Evolutionary conservation across 1,284 basidiomycete genomes (phyloP).

Genomic region (Leccinum subfulvum): DNA sequence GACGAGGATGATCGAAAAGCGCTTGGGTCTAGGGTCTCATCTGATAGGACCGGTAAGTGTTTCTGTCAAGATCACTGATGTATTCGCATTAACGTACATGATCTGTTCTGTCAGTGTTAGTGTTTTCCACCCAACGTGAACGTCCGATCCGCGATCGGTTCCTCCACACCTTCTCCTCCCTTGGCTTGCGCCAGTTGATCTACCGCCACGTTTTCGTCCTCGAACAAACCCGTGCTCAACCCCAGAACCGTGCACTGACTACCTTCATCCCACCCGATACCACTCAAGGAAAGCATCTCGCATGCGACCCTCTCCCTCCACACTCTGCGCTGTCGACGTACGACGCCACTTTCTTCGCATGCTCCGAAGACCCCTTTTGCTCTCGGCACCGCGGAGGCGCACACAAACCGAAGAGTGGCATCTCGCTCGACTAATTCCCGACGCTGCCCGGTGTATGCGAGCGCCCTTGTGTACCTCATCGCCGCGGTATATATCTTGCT

Average conservation of each 20-base stretch:
- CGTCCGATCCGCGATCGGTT: conserved; percentile 41
- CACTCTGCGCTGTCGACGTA: conserved; percentile 57
- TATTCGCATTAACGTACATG: too few species aligned
- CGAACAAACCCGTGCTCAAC: too few species aligned
- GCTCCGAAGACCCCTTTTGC: conserved; percentile 52
- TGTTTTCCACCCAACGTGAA: conserved; percentile 31
- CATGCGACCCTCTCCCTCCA: conserved; percentile 83
- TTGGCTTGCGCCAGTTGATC: conserved; percentile 49
- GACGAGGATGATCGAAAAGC: too few species aligned
- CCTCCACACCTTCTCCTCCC: conserved; percentile 42
- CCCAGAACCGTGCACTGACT: too few species aligned
- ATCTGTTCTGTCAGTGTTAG: conserved; percentile 34
- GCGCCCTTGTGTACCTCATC: too few species aligned
- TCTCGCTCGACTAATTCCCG: conserved; percentile 56
- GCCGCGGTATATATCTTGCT: too few species aligned
- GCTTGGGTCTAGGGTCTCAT: too few species aligned
- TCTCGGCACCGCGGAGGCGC: conserved; percentile 36
- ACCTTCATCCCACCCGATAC: too few species aligned
- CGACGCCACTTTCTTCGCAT: conserved; percentile 69
- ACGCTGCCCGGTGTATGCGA: conserved; percentile 35
- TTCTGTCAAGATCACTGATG: too few species aligned
- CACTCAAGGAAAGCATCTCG: too few species aligned
- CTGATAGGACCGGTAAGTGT: too few species aligned
- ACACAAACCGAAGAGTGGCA: conserved; percentile 47
- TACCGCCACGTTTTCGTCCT: conserved; percentile 65